Evolutionary conservation across 2,329 filamentous ascomycete genomes (phyloP).

Genomic region (Gnomoniopsis sp.): DNA sequence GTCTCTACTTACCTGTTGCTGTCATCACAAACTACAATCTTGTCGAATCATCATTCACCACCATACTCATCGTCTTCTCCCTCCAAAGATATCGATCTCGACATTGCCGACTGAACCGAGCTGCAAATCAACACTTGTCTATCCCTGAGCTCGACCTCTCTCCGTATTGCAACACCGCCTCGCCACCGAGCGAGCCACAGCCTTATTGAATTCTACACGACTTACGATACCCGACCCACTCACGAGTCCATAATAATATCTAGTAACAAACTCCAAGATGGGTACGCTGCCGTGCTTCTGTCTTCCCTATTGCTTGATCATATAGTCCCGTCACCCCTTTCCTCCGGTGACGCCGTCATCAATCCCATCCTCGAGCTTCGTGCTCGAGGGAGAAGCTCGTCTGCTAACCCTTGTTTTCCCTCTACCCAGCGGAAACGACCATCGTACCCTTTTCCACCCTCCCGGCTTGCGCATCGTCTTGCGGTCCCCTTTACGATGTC

Average conservation of each 20-base stretch:
- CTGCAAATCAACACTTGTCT: not conserved
- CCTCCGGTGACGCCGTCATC: not conserved
- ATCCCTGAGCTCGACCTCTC: not conserved
- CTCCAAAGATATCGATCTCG: not conserved
- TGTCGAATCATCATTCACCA: not conserved
- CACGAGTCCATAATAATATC: not conserved
- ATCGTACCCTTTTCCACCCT: conserved; percentile 56
- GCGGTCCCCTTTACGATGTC: conserved; percentile 63
- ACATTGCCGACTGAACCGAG: not conserved
- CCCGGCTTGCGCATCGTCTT: conserved; percentile 59
- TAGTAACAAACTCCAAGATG: conserved; percentile 7
- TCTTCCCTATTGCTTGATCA: not conserved
- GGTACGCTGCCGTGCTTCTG: conserved; percentile 5
- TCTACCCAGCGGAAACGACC: conserved; percentile 40
- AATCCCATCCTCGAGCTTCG: not conserved
- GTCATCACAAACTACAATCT: not conserved
- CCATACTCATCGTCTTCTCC: not conserved
- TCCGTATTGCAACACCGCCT: not conserved
- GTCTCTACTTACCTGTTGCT: not conserved
- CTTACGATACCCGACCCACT: not conserved
- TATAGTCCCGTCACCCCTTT: not conserved
- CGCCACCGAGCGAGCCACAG: not conserved
- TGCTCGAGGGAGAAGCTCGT: not conserved
- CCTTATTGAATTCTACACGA: not conserved
- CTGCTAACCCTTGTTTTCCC: not conserved